These are phyloP conservation scores for Penicillium aurantiogriseum DNA, from an alignment of 2,329 filamentous ascomycete species.

Conservation along the genomic window DNA sequence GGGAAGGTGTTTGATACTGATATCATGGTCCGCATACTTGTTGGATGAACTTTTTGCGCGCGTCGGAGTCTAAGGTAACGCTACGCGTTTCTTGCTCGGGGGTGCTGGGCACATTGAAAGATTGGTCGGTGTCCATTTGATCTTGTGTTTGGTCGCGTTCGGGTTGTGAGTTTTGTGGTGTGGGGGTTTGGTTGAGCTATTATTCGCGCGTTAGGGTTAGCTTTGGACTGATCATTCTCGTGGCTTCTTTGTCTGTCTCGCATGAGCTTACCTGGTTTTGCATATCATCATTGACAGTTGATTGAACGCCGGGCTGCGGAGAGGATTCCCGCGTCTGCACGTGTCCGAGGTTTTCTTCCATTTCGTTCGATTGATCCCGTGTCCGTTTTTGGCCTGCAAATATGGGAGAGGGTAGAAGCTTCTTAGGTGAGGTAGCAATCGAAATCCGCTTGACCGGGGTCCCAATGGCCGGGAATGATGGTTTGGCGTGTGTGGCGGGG, in stretches of 20 bases:
- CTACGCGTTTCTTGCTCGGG: constrained; percentile 14
- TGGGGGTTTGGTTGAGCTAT: constrained; percentile 18
- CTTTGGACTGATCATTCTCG: neutral
- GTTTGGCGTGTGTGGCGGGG: constrained; percentile 26
- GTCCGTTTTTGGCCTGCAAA: constrained; percentile 43
- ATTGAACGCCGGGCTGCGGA: constrained; percentile 12
- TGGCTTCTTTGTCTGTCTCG: neutral
- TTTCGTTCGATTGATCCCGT: constrained; percentile 40
- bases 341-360: constrained; percentile 23
- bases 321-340: constrained; percentile 18
- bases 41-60: constrained; percentile 42
- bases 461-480: constrained; percentile 17
- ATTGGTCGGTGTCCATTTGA: constrained; percentile 11
- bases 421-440: constrained; percentile 28
- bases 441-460: constrained; percentile 32
- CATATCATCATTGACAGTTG: constrained; percentile 15
- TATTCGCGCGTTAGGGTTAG: constrained; percentile 2
- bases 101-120: constrained; percentile 11
- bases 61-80: constrained; percentile 36
- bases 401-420: constrained; percentile 32
- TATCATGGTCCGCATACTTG: constrained; percentile 32
- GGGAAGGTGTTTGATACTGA: neutral
- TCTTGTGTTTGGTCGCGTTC: constrained; percentile 17
- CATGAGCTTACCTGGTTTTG: constrained; percentile 19
- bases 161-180: constrained; percentile 21